Base-by-base conservation (phyloP, 2,329 filamentous ascomycete species). In the Raffaelea ambrosiae region DNA sequence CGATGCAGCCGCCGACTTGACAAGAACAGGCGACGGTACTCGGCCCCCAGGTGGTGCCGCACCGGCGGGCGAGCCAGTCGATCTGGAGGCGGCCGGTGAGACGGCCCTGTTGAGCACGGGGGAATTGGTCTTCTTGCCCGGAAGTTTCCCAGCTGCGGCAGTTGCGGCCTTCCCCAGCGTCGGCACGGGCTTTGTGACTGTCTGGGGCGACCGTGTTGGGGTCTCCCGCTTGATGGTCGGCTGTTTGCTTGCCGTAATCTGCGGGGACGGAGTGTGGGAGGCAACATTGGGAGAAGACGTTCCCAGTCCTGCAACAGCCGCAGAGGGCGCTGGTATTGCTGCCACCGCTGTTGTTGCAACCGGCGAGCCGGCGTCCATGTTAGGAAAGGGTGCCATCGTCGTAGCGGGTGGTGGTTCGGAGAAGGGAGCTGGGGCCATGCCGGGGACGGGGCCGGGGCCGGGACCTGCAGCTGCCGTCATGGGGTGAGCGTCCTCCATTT, bases 331-430 rank as follows among this genome's bases (percentile, higher is more conserved):
- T 4, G 50, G 40, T 7, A 23, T 11, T 4, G 45, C 23, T 5
- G 40, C 29, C 9, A 46, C 11, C 2, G 31, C 14, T 2, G 39
- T 35, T n/a, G 41, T 35, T 2, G 31, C 9, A 4, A 40, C 36
- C 3, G 40, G 64, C 55, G 51, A 36, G 67, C 67, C 71, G 61
- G 76, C 67, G 23, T 73, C 74, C 73, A 79, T 79, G 53, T 79
- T 73, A 2, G 76, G 72, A 52, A 79, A 72, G 0, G 77, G 71
- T 16, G 77, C 77, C 44, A 75, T 66, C 18, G 22, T 39, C 4
- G 39, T 33, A 31, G 38, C 13, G 33, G 42, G n/a, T 35, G 11
- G 43, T 39, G 39, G 8, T 8, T 43, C 21, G 21, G 31, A 13
- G 11, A n/a, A 23, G 13, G 14, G 72, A 45, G 59, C 48, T 4